Percentiles rank a stretch among this genome's conserved stretches.
Evolutionary conservation across 179 eudicot genomes (phyloP).

Genomic region (Silene coronaria): DNA sequence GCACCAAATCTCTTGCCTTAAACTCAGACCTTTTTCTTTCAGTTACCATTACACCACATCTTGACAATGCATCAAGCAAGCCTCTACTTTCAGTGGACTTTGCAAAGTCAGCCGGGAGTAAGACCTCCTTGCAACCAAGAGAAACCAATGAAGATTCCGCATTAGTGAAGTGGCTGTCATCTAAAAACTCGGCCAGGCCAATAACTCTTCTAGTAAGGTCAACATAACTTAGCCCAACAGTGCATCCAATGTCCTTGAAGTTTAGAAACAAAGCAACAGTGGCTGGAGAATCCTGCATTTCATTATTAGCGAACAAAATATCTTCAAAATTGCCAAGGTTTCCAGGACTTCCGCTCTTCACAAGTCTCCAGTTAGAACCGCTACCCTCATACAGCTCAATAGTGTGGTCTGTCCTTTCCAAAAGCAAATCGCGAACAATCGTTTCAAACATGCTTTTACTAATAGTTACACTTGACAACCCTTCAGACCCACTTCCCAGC

Average conservation of each 20-base stretch:
- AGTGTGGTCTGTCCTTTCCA: conserved; percentile 93
- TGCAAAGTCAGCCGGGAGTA: conserved; percentile 55
- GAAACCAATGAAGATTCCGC: conserved; percentile 82
- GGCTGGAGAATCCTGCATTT: conserved; percentile 93
- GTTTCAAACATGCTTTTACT: conserved; percentile 92
- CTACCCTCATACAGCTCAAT: conserved; percentile 88
- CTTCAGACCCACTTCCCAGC: conserved; percentile 68
- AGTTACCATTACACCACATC: conserved; percentile 90
- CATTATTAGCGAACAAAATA: conserved; percentile 83
- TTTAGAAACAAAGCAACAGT: conserved; percentile 63
- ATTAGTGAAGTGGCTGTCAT: conserved; percentile 89
- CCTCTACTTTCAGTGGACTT: conserved; percentile 60
- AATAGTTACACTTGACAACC: conserved; percentile 75
- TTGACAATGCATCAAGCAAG: conserved; percentile 74
- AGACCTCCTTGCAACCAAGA: conserved; percentile 95
- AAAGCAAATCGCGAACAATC: conserved; percentile 67
- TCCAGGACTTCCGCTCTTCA: conserved; percentile 90
- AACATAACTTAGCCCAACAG: conserved; percentile 69
- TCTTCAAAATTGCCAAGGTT: conserved; percentile 92
- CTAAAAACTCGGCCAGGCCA: conserved; percentile 67
- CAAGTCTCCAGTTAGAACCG: conserved; percentile 75
- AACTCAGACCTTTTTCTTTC: conserved; percentile 82
- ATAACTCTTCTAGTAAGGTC: conserved; percentile 64
- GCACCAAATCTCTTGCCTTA: conserved; percentile 69
- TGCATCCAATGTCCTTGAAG: conserved; percentile 63